phyloP scores from a whole-genome alignment of 306 rosid species.

The Ammopiptanthus mongolicus region DNA sequence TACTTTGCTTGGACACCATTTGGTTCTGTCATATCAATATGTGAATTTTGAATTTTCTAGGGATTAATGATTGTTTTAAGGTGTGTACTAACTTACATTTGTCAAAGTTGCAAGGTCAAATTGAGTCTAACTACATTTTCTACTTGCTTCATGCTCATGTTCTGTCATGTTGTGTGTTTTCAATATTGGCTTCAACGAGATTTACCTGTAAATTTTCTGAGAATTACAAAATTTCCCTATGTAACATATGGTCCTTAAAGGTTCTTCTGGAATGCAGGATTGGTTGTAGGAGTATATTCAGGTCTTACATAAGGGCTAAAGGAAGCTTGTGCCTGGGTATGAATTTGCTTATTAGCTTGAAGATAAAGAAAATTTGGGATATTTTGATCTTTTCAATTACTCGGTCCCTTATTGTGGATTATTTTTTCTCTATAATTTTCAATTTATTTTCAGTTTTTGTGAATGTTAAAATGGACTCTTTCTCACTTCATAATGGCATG shows the following conservation, averaged over 20 bases:
- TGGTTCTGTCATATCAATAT: not conserved
- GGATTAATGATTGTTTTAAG: not conserved
- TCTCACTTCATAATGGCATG: no score
- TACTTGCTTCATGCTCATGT: not conserved
- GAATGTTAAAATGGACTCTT: not conserved
- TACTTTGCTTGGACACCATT: not conserved
- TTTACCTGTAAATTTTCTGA: no score
- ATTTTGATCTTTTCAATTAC: not conserved
- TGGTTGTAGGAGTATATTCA: constrained; percentile 90
- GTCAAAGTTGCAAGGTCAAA: not conserved
- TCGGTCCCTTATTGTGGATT: not conserved
- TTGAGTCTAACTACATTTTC: not conserved
- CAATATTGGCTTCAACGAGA: not conserved
- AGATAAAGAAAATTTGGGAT: not conserved
- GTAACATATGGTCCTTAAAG: not conserved
- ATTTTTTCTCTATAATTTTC: not conserved
- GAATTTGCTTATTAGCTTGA: not conserved
- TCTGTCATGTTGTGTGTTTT: constrained; percentile 1
- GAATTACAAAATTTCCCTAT: not conserved
- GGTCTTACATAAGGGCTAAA: constrained; percentile 87
- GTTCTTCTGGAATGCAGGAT: constrained; percentile 42
- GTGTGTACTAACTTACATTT: not conserved
- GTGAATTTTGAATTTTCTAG: not conserved
- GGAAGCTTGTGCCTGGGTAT: constrained; percentile 97
- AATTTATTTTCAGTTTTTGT: not conserved